phyloP scores from a whole-genome alignment of 2,329 filamentous ascomycete species.

The Epichloe brachyelytri region DNA sequence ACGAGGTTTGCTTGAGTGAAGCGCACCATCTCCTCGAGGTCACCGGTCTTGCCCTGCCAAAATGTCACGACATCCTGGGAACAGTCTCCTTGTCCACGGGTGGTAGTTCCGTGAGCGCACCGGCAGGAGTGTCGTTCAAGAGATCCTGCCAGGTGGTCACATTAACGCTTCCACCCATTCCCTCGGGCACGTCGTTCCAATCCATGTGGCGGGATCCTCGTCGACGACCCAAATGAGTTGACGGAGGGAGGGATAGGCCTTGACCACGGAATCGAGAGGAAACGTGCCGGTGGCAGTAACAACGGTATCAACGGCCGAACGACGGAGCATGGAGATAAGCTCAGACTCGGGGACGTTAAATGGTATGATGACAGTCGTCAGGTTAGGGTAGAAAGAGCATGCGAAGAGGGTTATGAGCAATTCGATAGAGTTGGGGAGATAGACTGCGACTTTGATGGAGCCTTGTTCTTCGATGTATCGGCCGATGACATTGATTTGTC shows the following conservation, averaged over 20 bases:
- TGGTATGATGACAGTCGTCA: slow-evolving; percentile 74
- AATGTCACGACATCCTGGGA: slow-evolving; percentile 49
- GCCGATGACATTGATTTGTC: slow-evolving; percentile 80
- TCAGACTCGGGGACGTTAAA: slow-evolving; percentile 61
- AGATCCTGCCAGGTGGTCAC: slow-evolving; percentile 92
- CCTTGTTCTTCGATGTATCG: slow-evolving; percentile 59
- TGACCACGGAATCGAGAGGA: slow-evolving; percentile 60
- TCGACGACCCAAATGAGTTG: slow-evolving; percentile 89
- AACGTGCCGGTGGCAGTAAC: slow-evolving; percentile 79
- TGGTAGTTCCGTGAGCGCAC: slow-evolving; percentile 51
- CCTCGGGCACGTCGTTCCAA: slow-evolving; percentile 79
- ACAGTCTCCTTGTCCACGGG: slow-evolving; percentile 37
- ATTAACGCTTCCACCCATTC: slow-evolving; percentile 59
- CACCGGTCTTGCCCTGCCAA: slow-evolving; percentile 43
- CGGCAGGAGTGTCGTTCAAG: slow-evolving; percentile 53
- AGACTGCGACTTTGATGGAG: slow-evolving; percentile 70
- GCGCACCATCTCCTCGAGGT: slow-evolving; percentile 57
- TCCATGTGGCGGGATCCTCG: slow-evolving; percentile 80
- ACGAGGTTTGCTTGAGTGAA: slow-evolving; percentile 78
- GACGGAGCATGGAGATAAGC: slow-evolving; percentile 58
- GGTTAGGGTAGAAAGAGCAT: slow-evolving; percentile 69
- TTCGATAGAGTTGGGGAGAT: slow-evolving; percentile 87
- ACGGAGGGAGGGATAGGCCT: slow-evolving; percentile 56
- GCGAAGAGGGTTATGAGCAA: slow-evolving; percentile 73
- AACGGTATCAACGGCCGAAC: slow-evolving; percentile 65